phyloP scores from a whole-genome alignment of 139 green algal species.

The Chlorella sp. region DNA sequence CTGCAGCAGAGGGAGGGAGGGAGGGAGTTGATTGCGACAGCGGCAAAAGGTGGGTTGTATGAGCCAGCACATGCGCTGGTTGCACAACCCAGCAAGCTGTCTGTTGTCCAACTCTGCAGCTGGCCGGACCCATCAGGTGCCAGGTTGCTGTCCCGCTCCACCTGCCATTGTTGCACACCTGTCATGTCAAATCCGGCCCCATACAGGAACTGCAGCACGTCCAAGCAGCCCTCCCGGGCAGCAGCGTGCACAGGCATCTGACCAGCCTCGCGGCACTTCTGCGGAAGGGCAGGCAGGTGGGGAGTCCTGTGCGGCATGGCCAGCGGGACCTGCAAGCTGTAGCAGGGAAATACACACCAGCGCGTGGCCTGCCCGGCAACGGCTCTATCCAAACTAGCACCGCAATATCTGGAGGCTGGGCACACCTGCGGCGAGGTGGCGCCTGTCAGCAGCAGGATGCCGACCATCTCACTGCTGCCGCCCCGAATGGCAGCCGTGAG shows the following conservation, averaged over 20 bases:
- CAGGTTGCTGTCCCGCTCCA: too few species aligned
- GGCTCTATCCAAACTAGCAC: too few species aligned
- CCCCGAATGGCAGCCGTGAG: conserved; percentile 37
- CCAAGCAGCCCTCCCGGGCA: conserved; percentile 30
- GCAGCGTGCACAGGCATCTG: conserved; percentile 46
- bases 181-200: conserved; percentile 27
- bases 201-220: conserved; percentile 34
- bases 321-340: too few species aligned
- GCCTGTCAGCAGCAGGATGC: conserved; percentile 36
- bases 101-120: too few species aligned
- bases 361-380: neutral
- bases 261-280: conserved; percentile 15
- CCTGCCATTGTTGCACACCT: neutral
- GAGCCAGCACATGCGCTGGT: too few species aligned
- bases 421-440: conserved; percentile 5
- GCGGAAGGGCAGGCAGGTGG: neutral
- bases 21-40: too few species aligned
- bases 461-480: conserved; percentile 41
- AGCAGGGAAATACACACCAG: too few species aligned
- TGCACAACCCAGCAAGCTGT: too few species aligned
- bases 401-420: too few species aligned
- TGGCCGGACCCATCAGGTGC: too few species aligned
- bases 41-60: too few species aligned
- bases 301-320: neutral
- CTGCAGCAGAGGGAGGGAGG: neutral